Evolutionary conservation across 2,329 filamentous ascomycete species (phyloP).

Genomic region (Diplodia scrobiculata): DNA sequence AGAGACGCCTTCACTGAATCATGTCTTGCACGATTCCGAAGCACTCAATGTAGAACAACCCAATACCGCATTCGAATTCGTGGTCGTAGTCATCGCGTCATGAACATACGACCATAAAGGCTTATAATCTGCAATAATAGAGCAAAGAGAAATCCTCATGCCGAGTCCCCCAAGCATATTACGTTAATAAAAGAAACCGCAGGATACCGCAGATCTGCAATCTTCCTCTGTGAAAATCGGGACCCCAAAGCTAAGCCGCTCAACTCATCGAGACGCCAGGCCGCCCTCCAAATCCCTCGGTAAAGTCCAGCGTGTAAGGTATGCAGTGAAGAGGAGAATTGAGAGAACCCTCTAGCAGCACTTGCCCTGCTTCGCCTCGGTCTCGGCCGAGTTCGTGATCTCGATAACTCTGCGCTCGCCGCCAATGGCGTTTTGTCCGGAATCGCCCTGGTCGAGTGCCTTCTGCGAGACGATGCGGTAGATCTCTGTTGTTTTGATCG

Average conservation of each 20-base stretch:
- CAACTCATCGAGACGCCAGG: slow-evolving; percentile 29
- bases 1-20: slow-evolving; percentile 1
- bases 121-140: slow-evolving; percentile 23
- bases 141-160: slow-evolving; percentile 25
- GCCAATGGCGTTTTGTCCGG: slow-evolving; percentile 74
- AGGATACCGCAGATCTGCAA: slow-evolving; percentile 28
- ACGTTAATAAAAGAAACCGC: slow-evolving; percentile 25
- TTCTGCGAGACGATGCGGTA: slow-evolving; percentile 99
- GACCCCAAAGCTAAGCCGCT: slow-evolving; percentile 26
- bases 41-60: slow-evolving; percentile 12
- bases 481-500: slow-evolving; percentile 69
- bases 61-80: slow-evolving; percentile 29
- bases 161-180: slow-evolving; percentile 18
- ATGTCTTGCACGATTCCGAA: background rate
- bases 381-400: slow-evolving; percentile 81
- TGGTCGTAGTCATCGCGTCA: slow-evolving; percentile 29
- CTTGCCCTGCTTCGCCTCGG: slow-evolving; percentile 75
- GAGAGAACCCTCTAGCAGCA: slow-evolving; percentile 65
- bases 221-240: slow-evolving; percentile 26
- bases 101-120: slow-evolving; percentile 29
- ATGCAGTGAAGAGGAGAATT: slow-evolving; percentile 30
- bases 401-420: slow-evolving; percentile 74
- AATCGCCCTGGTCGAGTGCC: slow-evolving; percentile 87
- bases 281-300: slow-evolving; percentile 18
- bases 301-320: slow-evolving; percentile 26